Base-by-base conservation (phyloP, 768 basidiomycete genomes). In the Pleurotus djamor region DNA sequence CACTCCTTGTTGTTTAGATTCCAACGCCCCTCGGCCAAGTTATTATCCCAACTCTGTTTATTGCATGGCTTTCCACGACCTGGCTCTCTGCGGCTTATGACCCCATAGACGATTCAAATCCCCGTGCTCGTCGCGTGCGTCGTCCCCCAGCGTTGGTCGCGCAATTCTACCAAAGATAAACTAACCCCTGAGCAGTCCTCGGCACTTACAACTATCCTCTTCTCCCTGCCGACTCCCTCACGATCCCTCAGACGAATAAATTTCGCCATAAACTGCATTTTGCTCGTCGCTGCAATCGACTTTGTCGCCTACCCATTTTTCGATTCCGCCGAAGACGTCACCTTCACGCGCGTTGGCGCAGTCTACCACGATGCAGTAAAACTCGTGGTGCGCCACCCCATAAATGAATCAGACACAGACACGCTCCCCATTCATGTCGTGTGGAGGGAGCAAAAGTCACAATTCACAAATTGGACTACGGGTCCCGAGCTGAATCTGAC, bases 301-400 rank as follows among this genome's bases (percentile, higher is more conserved):
- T 80, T 85, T 61, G 71, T 80, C 49, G 63, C 75, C 17, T 75
- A 81, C 1, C 89, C 91, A 3, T 76, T 82, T 64, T 67, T 85
- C 58, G 83, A 85, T 66, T 65, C 81, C 48, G 83, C 85, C 13
- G 41, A 71, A 7, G 78, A 81, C 65, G 80, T 90, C 60, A 71
- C 75, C 10, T 93, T 88, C 69, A 83, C 84, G 2, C 82, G 91
- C 52, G 74, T 91, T 58, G 91, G 91, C 13, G 88, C 88, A 2
- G 79, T 92, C 58, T 82, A 85, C 63, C 83, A 85, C 3, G 82
- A 85, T 64, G 73, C 75, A 47, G 86, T 75, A 60, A 91, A 89
- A 68, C 76, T 92, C 45, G 72, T 80, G 37, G 80, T 86, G 28
- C 84, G 91, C 41, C 81, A 84, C 66, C 88, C 89, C 1, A 65